Conservation (phyloP, 176 grass and related monocot species). For the Echinochloa phyllopogon region DNA sequence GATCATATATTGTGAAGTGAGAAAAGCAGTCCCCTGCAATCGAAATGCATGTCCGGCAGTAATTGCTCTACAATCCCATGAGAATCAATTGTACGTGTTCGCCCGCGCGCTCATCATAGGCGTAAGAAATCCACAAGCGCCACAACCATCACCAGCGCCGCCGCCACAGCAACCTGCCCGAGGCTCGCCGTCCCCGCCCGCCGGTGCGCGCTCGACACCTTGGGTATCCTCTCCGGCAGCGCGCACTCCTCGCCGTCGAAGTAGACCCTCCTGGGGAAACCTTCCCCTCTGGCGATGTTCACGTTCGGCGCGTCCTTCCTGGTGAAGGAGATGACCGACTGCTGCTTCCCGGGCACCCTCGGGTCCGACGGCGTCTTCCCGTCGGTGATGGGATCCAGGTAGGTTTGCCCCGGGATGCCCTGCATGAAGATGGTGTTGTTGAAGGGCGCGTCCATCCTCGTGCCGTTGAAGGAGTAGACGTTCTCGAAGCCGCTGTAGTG, state of each 20-base stretch:
- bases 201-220: conserved; percentile 31
- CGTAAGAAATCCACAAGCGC: conserved; percentile 39
- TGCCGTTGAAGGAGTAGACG: conserved; percentile 92
- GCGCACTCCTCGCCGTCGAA: conserved; percentile 94
- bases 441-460: conserved; percentile 45
- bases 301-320: conserved; percentile 62
- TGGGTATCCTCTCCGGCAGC: conserved; percentile 61
- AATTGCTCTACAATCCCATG: no score
- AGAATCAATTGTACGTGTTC: background rate
- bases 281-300: conserved; percentile 60
- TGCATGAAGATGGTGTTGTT: conserved; percentile 86
- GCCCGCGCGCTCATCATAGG: conserved; percentile 21
- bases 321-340: conserved; percentile 76
- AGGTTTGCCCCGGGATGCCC: conserved; percentile 64
- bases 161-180: conserved; percentile 21
- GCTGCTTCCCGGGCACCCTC: conserved; percentile 82
- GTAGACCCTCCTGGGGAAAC: conserved; percentile 75
- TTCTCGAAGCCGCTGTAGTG: conserved; percentile 78
- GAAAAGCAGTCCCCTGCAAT: background rate
- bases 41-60: background rate
- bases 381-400: conserved; percentile 58
- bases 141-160: conserved; percentile 13
- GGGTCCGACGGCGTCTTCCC: conserved; percentile 42
- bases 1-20: background rate
- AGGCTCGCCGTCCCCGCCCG: background rate